phyloP scores from a whole-genome alignment of 139 green algal species.

The Chlamydomonas sp. region DNA sequence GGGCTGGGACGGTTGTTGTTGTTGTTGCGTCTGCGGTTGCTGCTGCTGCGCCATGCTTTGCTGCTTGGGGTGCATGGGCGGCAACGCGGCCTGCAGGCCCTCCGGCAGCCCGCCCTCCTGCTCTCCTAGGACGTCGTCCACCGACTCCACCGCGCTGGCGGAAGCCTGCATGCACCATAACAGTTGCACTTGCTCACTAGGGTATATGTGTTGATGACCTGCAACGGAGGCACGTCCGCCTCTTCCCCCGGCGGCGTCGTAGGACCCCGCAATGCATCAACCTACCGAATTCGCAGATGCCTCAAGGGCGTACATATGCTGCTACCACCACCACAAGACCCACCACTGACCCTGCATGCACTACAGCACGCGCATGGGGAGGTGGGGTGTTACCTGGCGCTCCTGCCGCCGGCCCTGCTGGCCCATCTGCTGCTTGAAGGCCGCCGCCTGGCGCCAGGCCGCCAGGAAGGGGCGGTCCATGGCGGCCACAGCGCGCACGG shows the following conservation, averaged over 20 bases:
- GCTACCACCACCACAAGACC: too few relatives aligned
- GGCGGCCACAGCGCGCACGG: constrained; percentile 11
- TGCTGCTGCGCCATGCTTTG: background rate
- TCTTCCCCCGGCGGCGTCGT: too few relatives aligned
- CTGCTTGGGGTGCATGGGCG: constrained; percentile 26
- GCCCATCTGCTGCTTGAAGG: background rate
- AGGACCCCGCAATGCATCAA: too few relatives aligned
- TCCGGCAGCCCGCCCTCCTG: background rate
- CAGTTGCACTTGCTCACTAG: background rate
- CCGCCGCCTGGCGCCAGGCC: constrained; percentile 23
- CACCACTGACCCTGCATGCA: too few relatives aligned
- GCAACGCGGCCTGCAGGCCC: background rate
- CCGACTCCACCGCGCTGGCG: background rate
- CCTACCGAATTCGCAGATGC: too few relatives aligned
- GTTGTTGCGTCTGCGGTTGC: background rate
- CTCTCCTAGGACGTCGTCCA: constrained; percentile 9
- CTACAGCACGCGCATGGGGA: too few relatives aligned
- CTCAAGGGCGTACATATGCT: too few relatives aligned
- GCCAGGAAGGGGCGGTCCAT: constrained; percentile 26
- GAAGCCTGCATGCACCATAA: background rate
- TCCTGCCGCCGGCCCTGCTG: background rate
- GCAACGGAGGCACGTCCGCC: too few relatives aligned
- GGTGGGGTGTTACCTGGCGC: too few relatives aligned
- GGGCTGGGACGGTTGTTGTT: background rate
- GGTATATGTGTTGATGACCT: background rate